Evolutionary conservation across 768 basidiomycete species (phyloP).

Genomic region (Lactifluus echinatus): DNA sequence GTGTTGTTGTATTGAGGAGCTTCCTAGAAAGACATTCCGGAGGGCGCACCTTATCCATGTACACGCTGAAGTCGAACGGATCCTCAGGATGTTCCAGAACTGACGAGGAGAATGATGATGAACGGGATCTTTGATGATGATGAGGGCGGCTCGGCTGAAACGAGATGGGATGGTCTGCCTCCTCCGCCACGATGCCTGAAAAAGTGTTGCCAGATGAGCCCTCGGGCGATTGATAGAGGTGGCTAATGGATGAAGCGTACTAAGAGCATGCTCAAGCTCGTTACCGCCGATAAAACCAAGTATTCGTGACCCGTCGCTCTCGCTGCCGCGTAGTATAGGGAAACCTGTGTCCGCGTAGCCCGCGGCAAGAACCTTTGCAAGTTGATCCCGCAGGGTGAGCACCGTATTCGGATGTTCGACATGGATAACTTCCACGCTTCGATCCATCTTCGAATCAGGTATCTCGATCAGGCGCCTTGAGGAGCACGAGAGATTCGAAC

Average conservation of each 20-base stretch:
- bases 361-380: slow-evolving; percentile 46
- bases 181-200: slow-evolving; percentile 66
- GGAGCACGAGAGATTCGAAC: slow-evolving; percentile 23
- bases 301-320: slow-evolving; percentile 47
- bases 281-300: slow-evolving; percentile 87
- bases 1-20: background rate
- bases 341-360: slow-evolving; percentile 78
- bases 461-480: background rate
- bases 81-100: slow-evolving; percentile 35
- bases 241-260: slow-evolving; percentile 35
- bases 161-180: slow-evolving; percentile 54
- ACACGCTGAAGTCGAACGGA: slow-evolving; percentile 74
- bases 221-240: background rate
- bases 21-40: background rate
- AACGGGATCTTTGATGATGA: slow-evolving; percentile 28
- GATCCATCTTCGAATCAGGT: slow-evolving; percentile 44
- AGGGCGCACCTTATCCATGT: slow-evolving; percentile 72
- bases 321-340: slow-evolving; percentile 61
- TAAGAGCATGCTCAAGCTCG: slow-evolving; percentile 89
- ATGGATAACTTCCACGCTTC: slow-evolving; percentile 59
- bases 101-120: slow-evolving; percentile 56
- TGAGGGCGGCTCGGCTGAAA: slow-evolving; percentile 43
- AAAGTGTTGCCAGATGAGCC: background rate
- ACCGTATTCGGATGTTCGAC: slow-evolving; percentile 73
- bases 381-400: slow-evolving; percentile 58